These are phyloP conservation scores for Eucalyptus shirleyi DNA, from an alignment of 345 rosid species.

Conservation along the genomic window DNA sequence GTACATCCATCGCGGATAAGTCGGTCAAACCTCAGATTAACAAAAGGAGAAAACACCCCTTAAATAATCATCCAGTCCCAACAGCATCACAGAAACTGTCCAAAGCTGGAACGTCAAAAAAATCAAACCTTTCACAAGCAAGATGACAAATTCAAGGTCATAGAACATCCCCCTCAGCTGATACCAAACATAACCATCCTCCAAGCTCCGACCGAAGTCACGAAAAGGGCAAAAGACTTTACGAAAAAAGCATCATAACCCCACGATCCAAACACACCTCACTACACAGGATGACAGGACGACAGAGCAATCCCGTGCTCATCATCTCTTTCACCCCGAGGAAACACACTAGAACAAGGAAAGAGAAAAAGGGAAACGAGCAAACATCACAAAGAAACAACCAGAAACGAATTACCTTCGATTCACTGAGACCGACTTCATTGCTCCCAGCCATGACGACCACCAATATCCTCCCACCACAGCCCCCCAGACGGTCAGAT, in stretches of 20 bases:
- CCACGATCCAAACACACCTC: background rate
- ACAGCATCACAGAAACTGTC: background rate
- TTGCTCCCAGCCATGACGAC: slow-evolving; percentile 56
- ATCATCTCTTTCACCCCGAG: background rate
- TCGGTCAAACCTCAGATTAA: background rate
- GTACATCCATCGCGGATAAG: background rate
- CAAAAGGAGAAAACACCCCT: background rate
- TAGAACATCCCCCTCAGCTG: background rate
- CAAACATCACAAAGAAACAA: background rate
- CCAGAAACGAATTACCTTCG: slow-evolving; percentile 39
- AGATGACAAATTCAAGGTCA: background rate
- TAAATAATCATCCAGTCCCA: background rate
- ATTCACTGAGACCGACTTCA: slow-evolving; percentile 58
- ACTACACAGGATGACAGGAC: background rate
- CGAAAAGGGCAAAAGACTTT: background rate
- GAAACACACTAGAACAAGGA: background rate
- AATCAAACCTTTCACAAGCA: background rate
- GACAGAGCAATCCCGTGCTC: background rate
- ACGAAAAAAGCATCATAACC: background rate
- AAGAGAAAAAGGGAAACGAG: background rate
- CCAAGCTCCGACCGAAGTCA: background rate
- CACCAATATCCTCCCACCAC: background rate
- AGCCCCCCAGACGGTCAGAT: background rate
- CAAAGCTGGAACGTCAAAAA: background rate
- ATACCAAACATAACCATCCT: background rate